phyloP scores from a whole-genome alignment of 2,329 filamentous ascomycete genomes.

The Ophiosphaerella herpotricha region DNA sequence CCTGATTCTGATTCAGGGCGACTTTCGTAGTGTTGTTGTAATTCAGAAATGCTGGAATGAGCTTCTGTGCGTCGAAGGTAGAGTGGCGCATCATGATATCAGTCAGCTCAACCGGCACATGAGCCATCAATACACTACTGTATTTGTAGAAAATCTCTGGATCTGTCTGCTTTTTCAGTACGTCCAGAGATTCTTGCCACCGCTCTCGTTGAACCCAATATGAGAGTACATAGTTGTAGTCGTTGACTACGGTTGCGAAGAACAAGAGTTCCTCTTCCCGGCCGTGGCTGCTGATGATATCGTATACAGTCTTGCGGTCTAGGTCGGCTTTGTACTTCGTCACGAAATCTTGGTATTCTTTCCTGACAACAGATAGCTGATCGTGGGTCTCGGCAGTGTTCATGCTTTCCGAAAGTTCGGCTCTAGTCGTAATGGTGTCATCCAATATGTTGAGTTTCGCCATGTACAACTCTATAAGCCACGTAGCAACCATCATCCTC shows the following conservation, averaged over 20 bases:
- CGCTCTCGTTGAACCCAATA: constrained; percentile 97
- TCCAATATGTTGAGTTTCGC: constrained; percentile 93
- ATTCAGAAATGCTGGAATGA: constrained; percentile 91
- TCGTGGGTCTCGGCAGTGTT: constrained; percentile 73
- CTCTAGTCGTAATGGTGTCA: constrained; percentile 88
- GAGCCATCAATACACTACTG: constrained; percentile 93
- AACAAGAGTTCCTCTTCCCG: constrained; percentile 89
- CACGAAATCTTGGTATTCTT: constrained; percentile 88
- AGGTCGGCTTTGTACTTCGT: constrained; percentile 83
- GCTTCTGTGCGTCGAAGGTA: constrained; percentile 79
- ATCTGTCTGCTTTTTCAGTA: constrained; percentile 91
- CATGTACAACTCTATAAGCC: constrained; percentile 97
- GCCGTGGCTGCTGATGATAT: constrained; percentile 93
- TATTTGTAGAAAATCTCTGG: constrained; percentile 95
- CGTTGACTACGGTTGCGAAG: constrained; percentile 85
- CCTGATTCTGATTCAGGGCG: constrained; percentile 76
- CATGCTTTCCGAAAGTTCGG: constrained; percentile 74
- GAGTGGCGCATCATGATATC: constrained; percentile 93
- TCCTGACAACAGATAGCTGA: constrained; percentile 70
- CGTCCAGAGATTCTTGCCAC: constrained; percentile 83
- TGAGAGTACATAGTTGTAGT: constrained; percentile 91
- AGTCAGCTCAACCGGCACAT: constrained; percentile 82
- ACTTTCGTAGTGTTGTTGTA: constrained; percentile 82
- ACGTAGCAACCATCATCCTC: constrained; percentile 90
- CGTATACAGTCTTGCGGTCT: constrained; percentile 90